Evolutionary conservation across 768 basidiomycete genomes (phyloP), one percentile per base, ranked within the genome.

Genomic region (Gymnopilus dilepis): DNA sequence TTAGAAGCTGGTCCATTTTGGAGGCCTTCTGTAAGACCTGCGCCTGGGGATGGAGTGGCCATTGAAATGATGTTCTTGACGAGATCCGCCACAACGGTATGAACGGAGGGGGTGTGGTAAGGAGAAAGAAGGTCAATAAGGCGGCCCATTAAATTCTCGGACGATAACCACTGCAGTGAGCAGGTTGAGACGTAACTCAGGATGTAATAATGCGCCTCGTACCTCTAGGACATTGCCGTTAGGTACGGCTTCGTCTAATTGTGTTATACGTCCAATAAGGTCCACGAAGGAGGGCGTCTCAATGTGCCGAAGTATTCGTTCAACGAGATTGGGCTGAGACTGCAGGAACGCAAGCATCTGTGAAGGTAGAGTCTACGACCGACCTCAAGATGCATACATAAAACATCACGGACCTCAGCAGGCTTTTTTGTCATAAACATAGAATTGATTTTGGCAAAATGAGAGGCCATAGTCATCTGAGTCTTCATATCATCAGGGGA

Each of bases 291-390:
- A 88, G 2, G 96, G 91, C 19, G 90, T 90, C 74, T 94, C 92
- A 61, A 99, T 88, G 69, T 97, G 93, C 33, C 81, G 80, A 45
- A 99, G 82, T 8, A 99, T 77, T 13, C 94, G 86, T 67, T 92
- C 89, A 43, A 98, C 86, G 45, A 97, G 82, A 48, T 83, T 78
- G 3, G 94, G 91, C 71, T 96, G 90, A 13, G 86, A 81, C 73
- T 91, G 89, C 62, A 99, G 93, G 75, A 97, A 98, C 40, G 83
- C 84, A 65, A 99, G 86, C 91, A 97, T 97, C 94, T 99, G 73
- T 67, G 66, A 63, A 63, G 56, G 57, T 67, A 66, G 9, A 69
- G 72, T 65, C 70, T 68, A 66, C 65, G 58, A 72, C 66, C 69
- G 67, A 66, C 47, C 53, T 61, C 62, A 65, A 21, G 63, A 72